Evolutionary conservation across 2,329 filamentous ascomycete species (phyloP).

Genomic region (Exophiala sp.): DNA sequence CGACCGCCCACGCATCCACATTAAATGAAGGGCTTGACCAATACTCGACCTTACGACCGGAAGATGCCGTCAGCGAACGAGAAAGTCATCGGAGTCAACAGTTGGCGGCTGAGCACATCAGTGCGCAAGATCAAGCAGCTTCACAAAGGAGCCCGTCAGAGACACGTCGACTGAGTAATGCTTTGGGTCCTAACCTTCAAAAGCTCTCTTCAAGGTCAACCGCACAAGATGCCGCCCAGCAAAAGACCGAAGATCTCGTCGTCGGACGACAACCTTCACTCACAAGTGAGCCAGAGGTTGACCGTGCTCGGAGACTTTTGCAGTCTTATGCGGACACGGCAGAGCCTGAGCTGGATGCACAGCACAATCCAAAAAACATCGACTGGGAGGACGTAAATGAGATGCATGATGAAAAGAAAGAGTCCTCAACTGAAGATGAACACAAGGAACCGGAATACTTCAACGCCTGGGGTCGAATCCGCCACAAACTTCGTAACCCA

Average conservation of each 20-base stretch:
- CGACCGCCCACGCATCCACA: slow-evolving; percentile 6
- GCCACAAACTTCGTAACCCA: slow-evolving; percentile 30
- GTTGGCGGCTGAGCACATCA: slow-evolving; percentile 10
- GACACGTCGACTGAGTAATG: neutral
- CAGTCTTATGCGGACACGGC: slow-evolving; percentile 14
- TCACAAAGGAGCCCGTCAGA: neutral
- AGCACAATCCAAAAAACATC: slow-evolving; percentile 3
- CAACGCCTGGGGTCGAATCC: slow-evolving; percentile 31
- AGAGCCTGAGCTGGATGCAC: slow-evolving; percentile 2
- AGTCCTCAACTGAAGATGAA: slow-evolving; percentile 6
- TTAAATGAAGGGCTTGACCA: slow-evolving; percentile 1
- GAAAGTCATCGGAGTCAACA: neutral
- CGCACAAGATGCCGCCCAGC: neutral
- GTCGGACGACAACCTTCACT: neutral
- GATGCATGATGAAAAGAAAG: neutral
- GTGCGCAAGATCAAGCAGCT: slow-evolving; percentile 11
- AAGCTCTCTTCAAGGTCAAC: neutral
- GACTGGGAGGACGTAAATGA: slow-evolving; percentile 16
- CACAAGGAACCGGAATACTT: slow-evolving; percentile 24
- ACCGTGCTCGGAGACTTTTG: slow-evolving; percentile 7
- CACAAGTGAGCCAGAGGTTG: slow-evolving; percentile 7
- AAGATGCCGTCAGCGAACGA: neutral
- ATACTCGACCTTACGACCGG: neutral
- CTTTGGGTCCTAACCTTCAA: neutral
- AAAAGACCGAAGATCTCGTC: neutral